Conservation (phyloP, 2,329 filamentous ascomycete genomes). For the Neofusicoccum laricinum region DNA sequence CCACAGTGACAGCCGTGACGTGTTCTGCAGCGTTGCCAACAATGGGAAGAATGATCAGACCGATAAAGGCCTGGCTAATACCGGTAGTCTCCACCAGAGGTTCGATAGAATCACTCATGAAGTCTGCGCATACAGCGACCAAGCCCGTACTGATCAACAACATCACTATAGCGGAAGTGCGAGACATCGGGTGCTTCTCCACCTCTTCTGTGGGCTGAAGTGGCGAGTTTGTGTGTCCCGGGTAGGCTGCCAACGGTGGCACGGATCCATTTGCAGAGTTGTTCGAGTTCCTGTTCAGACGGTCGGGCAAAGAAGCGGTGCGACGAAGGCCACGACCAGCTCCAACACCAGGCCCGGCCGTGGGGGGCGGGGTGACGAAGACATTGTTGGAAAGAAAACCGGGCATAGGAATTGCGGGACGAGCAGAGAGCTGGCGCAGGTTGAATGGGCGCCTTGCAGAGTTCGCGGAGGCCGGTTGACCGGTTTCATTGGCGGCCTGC, state of each 20-base stretch:
- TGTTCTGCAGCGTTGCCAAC: slow-evolving; percentile 83
- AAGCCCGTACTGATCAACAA: slow-evolving; percentile 54
- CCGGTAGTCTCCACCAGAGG: slow-evolving; percentile 59
- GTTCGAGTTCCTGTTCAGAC: slow-evolving; percentile 27
- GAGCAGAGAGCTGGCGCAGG: slow-evolving; percentile 56
- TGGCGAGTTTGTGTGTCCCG: not conserved
- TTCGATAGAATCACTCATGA: slow-evolving; percentile 72
- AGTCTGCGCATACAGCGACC: slow-evolving; percentile 65
- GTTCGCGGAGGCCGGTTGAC: slow-evolving; percentile 43
- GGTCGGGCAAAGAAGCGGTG: slow-evolving; percentile 35
- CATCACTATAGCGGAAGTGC: slow-evolving; percentile 56
- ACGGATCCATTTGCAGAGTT: not conserved
- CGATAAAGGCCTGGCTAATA: slow-evolving; percentile 72
- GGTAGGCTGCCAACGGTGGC: not conserved
- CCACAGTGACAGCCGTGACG: slow-evolving; percentile 75
- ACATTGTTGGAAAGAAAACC: slow-evolving; percentile 63
- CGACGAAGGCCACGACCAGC: slow-evolving; percentile 35
- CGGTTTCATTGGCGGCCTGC: slow-evolving; percentile 7
- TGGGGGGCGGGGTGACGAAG: slow-evolving; percentile 44
- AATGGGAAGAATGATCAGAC: slow-evolving; percentile 75
- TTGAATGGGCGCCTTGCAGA: slow-evolving; percentile 36
- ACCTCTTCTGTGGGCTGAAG: slow-evolving; percentile 23
- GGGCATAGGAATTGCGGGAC: slow-evolving; percentile 42
- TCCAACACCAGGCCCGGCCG: slow-evolving; percentile 31
- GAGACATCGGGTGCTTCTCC: slow-evolving; percentile 49